Base-by-base conservation (phyloP, 129 eudicot species). In the Escallonia rubra region DNA sequence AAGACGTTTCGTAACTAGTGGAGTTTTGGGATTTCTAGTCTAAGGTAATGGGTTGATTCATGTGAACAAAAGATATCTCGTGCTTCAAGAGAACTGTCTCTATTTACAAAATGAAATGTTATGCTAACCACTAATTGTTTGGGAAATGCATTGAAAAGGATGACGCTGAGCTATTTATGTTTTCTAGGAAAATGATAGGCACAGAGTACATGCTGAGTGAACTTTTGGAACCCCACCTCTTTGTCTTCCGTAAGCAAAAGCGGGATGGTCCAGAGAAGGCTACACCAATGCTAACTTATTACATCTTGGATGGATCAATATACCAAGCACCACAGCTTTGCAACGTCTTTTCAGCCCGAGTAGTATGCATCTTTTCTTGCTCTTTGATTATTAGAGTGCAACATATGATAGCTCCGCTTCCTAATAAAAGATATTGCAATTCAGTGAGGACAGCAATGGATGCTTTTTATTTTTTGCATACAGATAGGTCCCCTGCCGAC, bases 301-400 rank as follows among this genome's bases (percentile, higher is more conserved):
- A 92, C 50, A 72, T 92, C 53, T 82, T 93, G 71, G 96, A 93
- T 86, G 98, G 98, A 45, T 93, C 98, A 45, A 86, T 93, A 57
- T 93, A 93, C 74, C 98, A 93, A 76, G 98, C 92, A 3, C 98
- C 98, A 10, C 98, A 93, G 77, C 96, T 93, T 63, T 89, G 87
- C 81, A 93, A 84, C 72, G 96, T 93, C 51, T 93, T 93, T 74
- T 86, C 96, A 9, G 86, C 96, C 66, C 95, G 98, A 73, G 87
- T 93, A 76, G 98, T 93, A 76, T 63, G 90, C 73, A 39, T 70
- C 59, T 72, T 69, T 48, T 54, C 75, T 69, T 41, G 0, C 78
- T 46, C 2, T 12, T 8, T 72, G 15, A 58, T 53, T 41, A 48
- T 57, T 10, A 52, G 10, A 10, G 38, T 44, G 34, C 23, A 39